phyloP scores from a whole-genome alignment of 331 rosid species.

The Acacia pycnantha region DNA sequence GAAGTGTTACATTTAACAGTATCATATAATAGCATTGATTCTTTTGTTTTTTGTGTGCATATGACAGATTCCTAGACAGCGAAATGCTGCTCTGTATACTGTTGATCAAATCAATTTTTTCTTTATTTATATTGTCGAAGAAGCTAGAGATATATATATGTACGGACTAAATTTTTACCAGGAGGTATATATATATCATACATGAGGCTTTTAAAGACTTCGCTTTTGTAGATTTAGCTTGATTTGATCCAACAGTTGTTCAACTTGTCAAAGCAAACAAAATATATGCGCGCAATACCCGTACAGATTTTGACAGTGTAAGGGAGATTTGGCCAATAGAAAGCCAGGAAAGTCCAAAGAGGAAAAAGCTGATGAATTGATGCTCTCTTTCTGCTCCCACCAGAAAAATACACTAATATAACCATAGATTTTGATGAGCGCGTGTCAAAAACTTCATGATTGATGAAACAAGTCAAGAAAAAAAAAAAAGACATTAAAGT shows the following conservation, averaged over 20 bases:
- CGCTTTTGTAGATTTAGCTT: slow-evolving; percentile 29
- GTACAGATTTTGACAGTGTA: slow-evolving; percentile 17
- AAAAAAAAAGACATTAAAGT: slow-evolving; percentile 27
- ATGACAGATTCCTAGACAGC: slow-evolving; percentile 19
- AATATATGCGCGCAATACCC: slow-evolving; percentile 7
- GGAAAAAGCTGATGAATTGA: background rate
- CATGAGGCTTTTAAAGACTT: background rate
- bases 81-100: background rate
- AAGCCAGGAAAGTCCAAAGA: background rate
- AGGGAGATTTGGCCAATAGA: slow-evolving; percentile 32
- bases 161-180: slow-evolving; percentile 15
- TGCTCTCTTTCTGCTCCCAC: slow-evolving; percentile 24
- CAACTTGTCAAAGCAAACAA: slow-evolving; percentile 10
- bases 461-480: slow-evolving; percentile 16
- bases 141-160: background rate
- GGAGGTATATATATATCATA: background rate
- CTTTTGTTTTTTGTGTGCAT: slow-evolving; percentile 14
- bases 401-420: slow-evolving; percentile 12
- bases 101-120: slow-evolving; percentile 12
- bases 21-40: background rate
- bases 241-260: slow-evolving; percentile 18
- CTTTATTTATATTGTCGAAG: background rate
- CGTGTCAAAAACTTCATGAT: slow-evolving; percentile 33
- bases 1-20: slow-evolving; percentile 1
- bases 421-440: slow-evolving; percentile 26